A percentile compares a stretch with the other conserved stretches of the same genome.
These are phyloP conservation scores for Leccinum ochraceum DNA, from an alignment of 768 basidiomycete genomes.

Conservation along the genomic window DNA sequence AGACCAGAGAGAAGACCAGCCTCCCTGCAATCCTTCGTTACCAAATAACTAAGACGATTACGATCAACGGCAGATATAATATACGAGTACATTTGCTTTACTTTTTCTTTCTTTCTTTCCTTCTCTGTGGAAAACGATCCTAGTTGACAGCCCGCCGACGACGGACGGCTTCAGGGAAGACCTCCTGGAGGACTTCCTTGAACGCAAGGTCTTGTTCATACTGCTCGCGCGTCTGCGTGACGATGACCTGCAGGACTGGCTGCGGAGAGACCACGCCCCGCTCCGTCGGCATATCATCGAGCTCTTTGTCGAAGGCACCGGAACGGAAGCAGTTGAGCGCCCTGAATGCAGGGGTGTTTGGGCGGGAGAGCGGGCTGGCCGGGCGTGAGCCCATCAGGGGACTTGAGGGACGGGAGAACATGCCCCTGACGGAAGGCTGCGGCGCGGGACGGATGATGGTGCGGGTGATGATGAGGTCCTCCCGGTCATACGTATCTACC, in stretches of 20 bases:
- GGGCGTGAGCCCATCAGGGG: conserved; percentile 31
- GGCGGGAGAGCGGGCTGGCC: conserved; percentile 23
- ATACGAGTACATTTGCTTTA: conserved; percentile 3
- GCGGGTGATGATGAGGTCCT: conserved; percentile 36
- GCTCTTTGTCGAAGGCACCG: conserved; percentile 34
- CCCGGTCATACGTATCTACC: conserved; percentile 30
- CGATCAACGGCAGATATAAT: neutral
- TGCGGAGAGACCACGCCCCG: conserved; percentile 8
- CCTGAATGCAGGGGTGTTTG: conserved; percentile 24
- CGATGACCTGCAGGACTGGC: conserved; percentile 35
- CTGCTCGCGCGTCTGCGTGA: conserved; percentile 35
- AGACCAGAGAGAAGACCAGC: conserved; percentile 18
- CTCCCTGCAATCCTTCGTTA: conserved; percentile 17
- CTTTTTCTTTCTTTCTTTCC: conserved; percentile 3
- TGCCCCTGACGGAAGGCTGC: conserved; percentile 22
- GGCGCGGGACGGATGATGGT: conserved; percentile 39
- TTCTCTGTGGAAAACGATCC: neutral
- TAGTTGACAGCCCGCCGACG: conserved; percentile 16
- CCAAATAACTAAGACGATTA: conserved; percentile 26
- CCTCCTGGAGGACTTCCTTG: conserved; percentile 29
- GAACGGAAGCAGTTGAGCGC: conserved; percentile 38
- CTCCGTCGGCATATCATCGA: conserved; percentile 29
- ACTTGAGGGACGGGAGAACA: conserved; percentile 34
- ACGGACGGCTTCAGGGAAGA: conserved; percentile 30
- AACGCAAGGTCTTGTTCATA: conserved; percentile 36